phyloP scores from a whole-genome alignment of 768 basidiomycete species.

The Neoboletus subvelutipes region DNA sequence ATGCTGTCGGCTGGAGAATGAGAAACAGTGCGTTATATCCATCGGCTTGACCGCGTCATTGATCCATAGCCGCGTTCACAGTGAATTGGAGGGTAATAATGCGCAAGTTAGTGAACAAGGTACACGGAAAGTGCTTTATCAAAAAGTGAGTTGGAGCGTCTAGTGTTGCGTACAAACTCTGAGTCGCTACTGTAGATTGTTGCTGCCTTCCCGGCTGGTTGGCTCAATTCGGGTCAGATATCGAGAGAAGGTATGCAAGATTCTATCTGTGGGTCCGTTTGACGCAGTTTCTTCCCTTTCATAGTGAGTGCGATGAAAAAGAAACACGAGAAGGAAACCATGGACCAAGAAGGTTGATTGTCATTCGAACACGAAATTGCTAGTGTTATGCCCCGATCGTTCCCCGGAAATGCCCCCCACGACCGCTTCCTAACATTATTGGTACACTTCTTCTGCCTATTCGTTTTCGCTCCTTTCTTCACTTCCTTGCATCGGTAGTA shows the following conservation, averaged over 20 bases:
- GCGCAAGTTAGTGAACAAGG: constrained; percentile 81
- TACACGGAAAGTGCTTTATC: constrained; percentile 74
- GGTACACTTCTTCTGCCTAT: constrained; percentile 3
- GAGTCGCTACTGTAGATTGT: constrained; percentile 53
- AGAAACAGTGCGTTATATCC: constrained; percentile 50
- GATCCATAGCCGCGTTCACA: constrained; percentile 27
- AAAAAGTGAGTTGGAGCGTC: constrained; percentile 49
- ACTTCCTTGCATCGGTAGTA: not conserved
- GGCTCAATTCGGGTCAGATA: constrained; percentile 85
- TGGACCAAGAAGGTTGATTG: constrained; percentile 51
- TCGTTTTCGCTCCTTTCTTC: not conserved
- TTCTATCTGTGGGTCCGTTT: not conserved
- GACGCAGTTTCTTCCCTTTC: not conserved
- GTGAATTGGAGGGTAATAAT: constrained; percentile 61
- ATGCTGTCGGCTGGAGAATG: constrained; percentile 66
- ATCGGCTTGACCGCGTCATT: not conserved
- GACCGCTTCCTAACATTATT: constrained; percentile 22
- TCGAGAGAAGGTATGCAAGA: constrained; percentile 72
- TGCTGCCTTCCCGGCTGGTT: constrained; percentile 76
- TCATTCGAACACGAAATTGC: not conserved
- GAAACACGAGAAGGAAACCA: constrained; percentile 67
- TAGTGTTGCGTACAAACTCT: not conserved
- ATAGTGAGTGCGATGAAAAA: constrained; percentile 86
- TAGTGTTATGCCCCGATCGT: not conserved
- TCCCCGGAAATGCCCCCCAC: not conserved